phyloP scores from a whole-genome alignment of 257 asterid genomes.

The Nicotiana benthamiana region DNA sequence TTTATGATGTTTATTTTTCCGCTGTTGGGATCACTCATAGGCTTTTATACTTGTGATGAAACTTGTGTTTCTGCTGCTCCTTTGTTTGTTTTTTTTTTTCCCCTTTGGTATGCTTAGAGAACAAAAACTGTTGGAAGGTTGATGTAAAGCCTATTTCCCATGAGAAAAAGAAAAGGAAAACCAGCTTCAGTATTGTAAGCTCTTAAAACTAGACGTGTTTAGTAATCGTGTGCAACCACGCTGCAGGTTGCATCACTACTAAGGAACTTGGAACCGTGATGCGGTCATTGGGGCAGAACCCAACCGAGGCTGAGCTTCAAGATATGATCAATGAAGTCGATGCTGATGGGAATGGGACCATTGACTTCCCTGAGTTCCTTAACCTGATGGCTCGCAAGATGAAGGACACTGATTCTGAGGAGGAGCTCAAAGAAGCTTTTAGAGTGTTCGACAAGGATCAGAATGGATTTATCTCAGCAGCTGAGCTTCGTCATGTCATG shows the following conservation, averaged over 20 bases:
- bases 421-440: conserved; percentile 8
- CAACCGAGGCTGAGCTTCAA: conserved; percentile 10
- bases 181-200: not conserved
- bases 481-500: conserved; percentile 10
- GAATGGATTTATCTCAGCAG: conserved; percentile 7
- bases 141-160: too few relatives aligned
- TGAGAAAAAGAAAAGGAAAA: not conserved
- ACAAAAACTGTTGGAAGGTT: too few relatives aligned
- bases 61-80: conserved; percentile 2
- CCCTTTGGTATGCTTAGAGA: too few relatives aligned
- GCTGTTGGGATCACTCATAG: not conserved
- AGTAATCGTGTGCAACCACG: not conserved
- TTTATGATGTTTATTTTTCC: not conserved
- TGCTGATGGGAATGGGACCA: conserved; percentile 8
- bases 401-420: conserved; percentile 11
- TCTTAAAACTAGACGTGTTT: not conserved
- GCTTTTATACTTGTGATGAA: not conserved
- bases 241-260: conserved; percentile 7
- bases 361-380: conserved; percentile 8
- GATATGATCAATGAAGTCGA: conserved; percentile 7
- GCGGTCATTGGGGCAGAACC: conserved; percentile 10
- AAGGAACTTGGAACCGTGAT: conserved; percentile 3
- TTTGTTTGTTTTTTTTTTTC: not conserved
- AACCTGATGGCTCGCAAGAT: conserved; percentile 10
- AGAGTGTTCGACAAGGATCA: conserved; percentile 10